Evolutionary conservation across 169 alveolate species (phyloP), one percentile per base, ranked within the genome.

Genomic region (Plasmodium fragile): DNA sequence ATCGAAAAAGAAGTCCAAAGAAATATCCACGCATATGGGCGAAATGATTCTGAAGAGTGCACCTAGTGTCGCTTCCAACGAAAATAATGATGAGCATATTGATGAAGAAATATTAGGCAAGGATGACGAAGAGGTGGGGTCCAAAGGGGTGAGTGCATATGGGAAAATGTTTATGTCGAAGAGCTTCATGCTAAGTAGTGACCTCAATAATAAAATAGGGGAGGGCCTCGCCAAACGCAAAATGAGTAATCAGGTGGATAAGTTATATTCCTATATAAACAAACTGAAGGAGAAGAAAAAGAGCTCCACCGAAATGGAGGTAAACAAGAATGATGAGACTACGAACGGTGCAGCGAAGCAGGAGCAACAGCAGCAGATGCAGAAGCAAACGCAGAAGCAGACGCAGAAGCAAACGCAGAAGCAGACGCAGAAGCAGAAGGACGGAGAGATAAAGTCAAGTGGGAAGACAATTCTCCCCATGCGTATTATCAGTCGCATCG

Each of bases 211-310:
- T 34, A 85, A 85, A 69, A 81, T 4, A 7, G 78, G 69, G 22
- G 84, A 34, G 6, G n/a, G 36, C 0, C 2, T 4, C 32, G 4
- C 36, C 36, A 75, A 75, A 11, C 65, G 53, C 10, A 85, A 85
- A 73, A 52, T 45, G 85, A 85, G 84, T 30, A 32, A 45, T 2
- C 79, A 85, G 59, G 93, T 85, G 65, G 93, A 85, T 49, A 85
- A 85, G 59, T 53, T 85, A 77, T 75, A 85, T 75, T 69, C 93
- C 16, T 85, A 85, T 55, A 85, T 85, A 85, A 75, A 75, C 49
- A 85, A 75, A 75, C 80, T 85, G 18, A 85, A 85, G 32, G 92
- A 82, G 36, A 85, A 85, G 30, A 85, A 85, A 75, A 85, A 10
- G 25, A 77, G 30, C 28, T 18, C 52, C 39, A 73, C 43, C 36